phyloP scores from a whole-genome alignment of 495 filamentous ascomycete genomes.

The Thozetella sp. region DNA sequence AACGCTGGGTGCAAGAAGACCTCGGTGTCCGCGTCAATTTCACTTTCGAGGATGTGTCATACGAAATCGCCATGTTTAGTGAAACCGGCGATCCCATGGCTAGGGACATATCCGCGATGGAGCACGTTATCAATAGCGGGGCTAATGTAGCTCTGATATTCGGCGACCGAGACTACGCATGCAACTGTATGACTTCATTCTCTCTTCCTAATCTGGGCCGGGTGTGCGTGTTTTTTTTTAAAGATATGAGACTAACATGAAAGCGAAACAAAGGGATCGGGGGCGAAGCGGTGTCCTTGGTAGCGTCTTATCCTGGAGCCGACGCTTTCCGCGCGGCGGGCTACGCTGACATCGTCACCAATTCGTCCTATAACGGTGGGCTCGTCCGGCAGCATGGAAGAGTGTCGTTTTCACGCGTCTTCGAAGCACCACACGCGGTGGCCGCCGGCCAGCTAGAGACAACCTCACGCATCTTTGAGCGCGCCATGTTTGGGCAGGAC shows the following conservation, averaged over 20 bases:
- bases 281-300: conserved; percentile 58
- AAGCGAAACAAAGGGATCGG: conserved; percentile 36
- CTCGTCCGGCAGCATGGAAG: conserved; percentile 60
- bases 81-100: conserved; percentile 18
- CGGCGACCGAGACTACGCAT: conserved; percentile 62
- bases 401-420: conserved; percentile 62
- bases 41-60: conserved; percentile 39
- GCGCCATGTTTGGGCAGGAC: conserved; percentile 48
- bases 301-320: conserved; percentile 37
- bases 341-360: conserved; percentile 51
- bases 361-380: conserved; percentile 51
- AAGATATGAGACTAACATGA: too few species aligned
- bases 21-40: conserved; percentile 61
- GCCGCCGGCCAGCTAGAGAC: conserved; percentile 59
- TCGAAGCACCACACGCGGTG: conserved; percentile 64
- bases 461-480: conserved; percentile 13
- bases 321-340: conserved; percentile 41
- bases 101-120: conserved; percentile 50
- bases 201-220: not conserved
- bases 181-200: conserved; percentile 29
- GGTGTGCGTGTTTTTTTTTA: too few species aligned
- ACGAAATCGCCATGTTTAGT: conserved; percentile 38
- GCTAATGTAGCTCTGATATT: conserved; percentile 63
- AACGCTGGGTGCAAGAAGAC: conserved; percentile 44
- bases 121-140: conserved; percentile 51